Evolutionary conservation across 1,139 yeast species (phyloP), one percentile per base, ranked within the genome.

Genomic region (Yamadazyma friedrichii): DNA sequence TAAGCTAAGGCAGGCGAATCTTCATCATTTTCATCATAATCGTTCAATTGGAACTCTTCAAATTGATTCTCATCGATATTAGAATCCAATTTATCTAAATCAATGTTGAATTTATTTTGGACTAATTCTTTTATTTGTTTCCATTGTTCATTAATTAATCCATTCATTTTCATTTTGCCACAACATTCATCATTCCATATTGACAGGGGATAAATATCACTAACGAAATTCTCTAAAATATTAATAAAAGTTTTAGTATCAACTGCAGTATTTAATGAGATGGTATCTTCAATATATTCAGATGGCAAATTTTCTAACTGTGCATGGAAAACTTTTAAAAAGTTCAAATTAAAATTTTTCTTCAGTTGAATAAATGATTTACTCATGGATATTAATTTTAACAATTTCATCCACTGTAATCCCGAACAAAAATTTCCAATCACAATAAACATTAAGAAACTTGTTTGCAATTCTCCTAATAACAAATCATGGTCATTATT

Each of bases 361-460:
- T 51, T 39, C 2, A 33, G 9, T 2, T 22, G 15, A 26, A 62
- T 29, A 33, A 49, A 55, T 1, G 13, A 9, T 28, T 44, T 45
- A 39, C 61, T 48, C 55, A 53, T 55, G 61, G 61, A 66, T 1
- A 58, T 34, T 15, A 64, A 45, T 15, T 43, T 49, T 11, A 63
- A 40, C 9, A 63, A 36, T 16, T 52, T 55, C 13, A 56, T 38
- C 68, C 68, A 64, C 42, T 63, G 67, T 3, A 59, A 46, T n/a
- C 60, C 60, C 2, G 66, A 62, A 38, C 64, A 59, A 37, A 59
- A 53, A 40, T 60, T 64, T 2, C 67, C 66, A 15, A 62, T 43
- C 2, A 62, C 43, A 0, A 64, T 47, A 36, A 62, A 63, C 37
- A 53, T 50, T 2, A 61, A 31, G 33, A 57, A 62, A n/a, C 56